Conservation (phyloP, 768 basidiomycete genomes). For the Hygrophoropsis aurantiaca region DNA sequence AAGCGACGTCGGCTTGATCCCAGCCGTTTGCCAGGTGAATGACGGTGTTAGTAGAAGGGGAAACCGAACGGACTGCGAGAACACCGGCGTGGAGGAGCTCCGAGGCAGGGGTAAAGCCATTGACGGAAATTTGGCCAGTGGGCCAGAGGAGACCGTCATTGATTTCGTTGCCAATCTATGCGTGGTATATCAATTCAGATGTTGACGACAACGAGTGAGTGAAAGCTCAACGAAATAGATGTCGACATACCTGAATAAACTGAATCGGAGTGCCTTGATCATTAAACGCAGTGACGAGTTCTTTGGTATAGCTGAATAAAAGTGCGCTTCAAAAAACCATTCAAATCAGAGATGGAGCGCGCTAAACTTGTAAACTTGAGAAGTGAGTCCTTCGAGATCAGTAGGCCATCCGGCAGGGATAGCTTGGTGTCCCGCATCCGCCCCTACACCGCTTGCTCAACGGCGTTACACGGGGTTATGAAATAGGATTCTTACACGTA, state of each 20-base stretch:
- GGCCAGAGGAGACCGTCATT: constrained; percentile 42
- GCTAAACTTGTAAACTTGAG: constrained; percentile 52
- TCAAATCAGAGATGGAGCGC: neutral
- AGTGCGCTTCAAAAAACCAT: neutral
- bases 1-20: constrained; percentile 43
- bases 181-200: no score
- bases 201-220: no score
- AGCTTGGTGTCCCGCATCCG: constrained; percentile 61
- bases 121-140: constrained; percentile 31
- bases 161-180: constrained; percentile 41
- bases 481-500: constrained; percentile 42
- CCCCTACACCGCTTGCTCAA: constrained; percentile 40
- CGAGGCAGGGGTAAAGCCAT: constrained; percentile 31
- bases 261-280: constrained; percentile 54
- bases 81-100: constrained; percentile 38
- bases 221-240: no score
- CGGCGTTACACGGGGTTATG: neutral
- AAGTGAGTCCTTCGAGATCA: constrained; percentile 49
- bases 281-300: constrained; percentile 50
- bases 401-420: constrained; percentile 60
- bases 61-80: constrained; percentile 12
- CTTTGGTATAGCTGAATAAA: constrained; percentile 46
- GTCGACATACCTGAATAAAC: constrained; percentile 44
- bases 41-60: constrained; percentile 48
- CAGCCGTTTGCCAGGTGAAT: constrained; percentile 67